Evolutionary conservation across 345 rosid genomes (phyloP).

Genomic region (Citrus australasica): DNA sequence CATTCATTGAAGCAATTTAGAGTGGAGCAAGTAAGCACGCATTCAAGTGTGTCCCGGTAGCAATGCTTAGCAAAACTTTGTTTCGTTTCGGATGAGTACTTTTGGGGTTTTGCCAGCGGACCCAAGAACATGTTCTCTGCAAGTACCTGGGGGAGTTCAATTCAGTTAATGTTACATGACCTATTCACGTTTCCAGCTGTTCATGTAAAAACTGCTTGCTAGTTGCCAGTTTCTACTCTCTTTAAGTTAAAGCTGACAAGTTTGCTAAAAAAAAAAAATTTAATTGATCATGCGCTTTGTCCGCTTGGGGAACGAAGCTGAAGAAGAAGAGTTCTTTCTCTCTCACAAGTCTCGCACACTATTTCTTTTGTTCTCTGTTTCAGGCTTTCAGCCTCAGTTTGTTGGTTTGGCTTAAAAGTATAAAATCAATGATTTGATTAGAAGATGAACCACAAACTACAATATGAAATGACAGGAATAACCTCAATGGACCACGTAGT

Average conservation of each 20-base stretch:
- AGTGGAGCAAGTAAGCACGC: not conserved
- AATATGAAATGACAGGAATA: slow-evolving; percentile 15
- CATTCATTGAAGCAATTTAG: not conserved
- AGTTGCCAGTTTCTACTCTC: not conserved
- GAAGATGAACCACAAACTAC: slow-evolving; percentile 1
- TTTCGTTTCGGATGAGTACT: not conserved
- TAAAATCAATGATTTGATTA: slow-evolving; percentile 27
- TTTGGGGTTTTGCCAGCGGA: slow-evolving; percentile 18
- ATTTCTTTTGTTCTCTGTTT: slow-evolving; percentile 10
- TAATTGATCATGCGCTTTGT: not conserved
- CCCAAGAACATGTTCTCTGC: slow-evolving; percentile 24
- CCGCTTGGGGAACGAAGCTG: not conserved
- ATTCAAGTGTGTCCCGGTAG: not conserved
- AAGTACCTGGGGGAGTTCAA: slow-evolving; percentile 18
- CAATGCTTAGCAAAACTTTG: not conserved
- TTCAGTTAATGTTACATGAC: slow-evolving; percentile 26
- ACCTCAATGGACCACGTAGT: slow-evolving; percentile 2
- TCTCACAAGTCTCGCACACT: not conserved
- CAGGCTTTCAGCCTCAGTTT: not conserved
- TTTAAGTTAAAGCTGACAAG: not conserved
- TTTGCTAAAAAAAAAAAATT: not conserved
- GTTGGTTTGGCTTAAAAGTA: slow-evolving; percentile 24
- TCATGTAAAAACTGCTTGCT: slow-evolving; percentile 13
- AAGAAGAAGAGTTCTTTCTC: not conserved
- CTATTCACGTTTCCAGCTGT: slow-evolving; percentile 28